Percentiles rank a stretch among this genome's conserved stretches.
phyloP scores from a whole-genome alignment of 2,329 filamentous ascomycete genomes.

The Juglanconis oblonga region DNA sequence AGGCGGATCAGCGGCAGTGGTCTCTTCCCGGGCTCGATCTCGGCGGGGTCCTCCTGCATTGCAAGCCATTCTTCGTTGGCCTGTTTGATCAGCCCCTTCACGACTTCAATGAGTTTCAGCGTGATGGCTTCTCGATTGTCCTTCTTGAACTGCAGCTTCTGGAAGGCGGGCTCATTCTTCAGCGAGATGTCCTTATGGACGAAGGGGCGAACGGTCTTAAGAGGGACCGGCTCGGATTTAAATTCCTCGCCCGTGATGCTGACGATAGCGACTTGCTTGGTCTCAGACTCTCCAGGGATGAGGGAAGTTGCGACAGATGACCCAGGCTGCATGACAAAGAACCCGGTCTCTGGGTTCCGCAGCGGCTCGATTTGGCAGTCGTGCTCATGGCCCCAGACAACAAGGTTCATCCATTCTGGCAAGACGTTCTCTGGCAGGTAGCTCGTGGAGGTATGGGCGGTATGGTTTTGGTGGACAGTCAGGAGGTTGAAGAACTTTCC shows the following conservation, averaged over 20 bases:
- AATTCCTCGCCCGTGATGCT: constrained; percentile 82
- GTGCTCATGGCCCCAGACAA: constrained; percentile 95
- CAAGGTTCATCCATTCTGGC: constrained; percentile 84
- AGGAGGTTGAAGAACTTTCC: constrained; percentile 95
- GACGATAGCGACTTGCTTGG: constrained; percentile 87
- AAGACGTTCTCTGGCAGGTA: constrained; percentile 93
- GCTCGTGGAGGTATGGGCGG: constrained; percentile 86
- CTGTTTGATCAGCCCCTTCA: constrained; percentile 83
- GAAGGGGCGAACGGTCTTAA: constrained; percentile 90
- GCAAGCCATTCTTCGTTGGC: constrained; percentile 78
- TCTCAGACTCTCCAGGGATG: constrained; percentile 81
- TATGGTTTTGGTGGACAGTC: constrained; percentile 93
- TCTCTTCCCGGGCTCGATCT: constrained; percentile 55
- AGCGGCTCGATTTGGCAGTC: constrained; percentile 87
- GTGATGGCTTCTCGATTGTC: constrained; percentile 84
- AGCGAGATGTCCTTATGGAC: constrained; percentile 80
- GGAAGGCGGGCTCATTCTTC: constrained; percentile 71
- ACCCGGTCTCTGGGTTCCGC: constrained; percentile 81
- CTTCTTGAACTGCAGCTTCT: constrained; percentile 72
- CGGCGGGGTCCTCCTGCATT: constrained; percentile 64
- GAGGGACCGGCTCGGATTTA: constrained; percentile 71
- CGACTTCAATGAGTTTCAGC: constrained; percentile 68
- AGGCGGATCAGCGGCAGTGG: constrained; percentile 84
- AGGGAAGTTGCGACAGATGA: constrained; percentile 95
- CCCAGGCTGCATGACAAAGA: constrained; percentile 95